Evolutionary conservation across 2,329 filamentous ascomycete species (phyloP).

Genomic region (Coleophoma eucalyptorum): DNA sequence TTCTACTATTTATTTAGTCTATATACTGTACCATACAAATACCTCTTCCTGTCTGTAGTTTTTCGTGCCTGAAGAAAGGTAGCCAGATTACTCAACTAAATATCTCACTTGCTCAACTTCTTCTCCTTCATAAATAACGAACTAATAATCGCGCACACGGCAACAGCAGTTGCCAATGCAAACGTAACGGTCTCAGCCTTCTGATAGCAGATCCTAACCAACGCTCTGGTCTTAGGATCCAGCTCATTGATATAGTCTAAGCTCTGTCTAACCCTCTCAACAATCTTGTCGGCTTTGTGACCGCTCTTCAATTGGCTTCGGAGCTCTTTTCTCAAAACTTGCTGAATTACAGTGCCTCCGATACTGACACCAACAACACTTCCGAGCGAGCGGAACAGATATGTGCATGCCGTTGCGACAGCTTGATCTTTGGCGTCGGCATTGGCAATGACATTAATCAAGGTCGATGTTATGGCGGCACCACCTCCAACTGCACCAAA

Average conservation of each 20-base stretch:
- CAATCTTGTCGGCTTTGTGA: constrained; percentile 60
- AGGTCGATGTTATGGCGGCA: constrained; percentile 64
- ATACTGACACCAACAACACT: constrained; percentile 65
- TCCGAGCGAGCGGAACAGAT: constrained; percentile 75
- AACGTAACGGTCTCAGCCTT: constrained; percentile 37
- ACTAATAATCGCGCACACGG: constrained; percentile 33
- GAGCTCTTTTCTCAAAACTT: constrained; percentile 57
- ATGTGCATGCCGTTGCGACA: constrained; percentile 73
- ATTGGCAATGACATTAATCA: constrained; percentile 71
- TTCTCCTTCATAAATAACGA: constrained; percentile 54
- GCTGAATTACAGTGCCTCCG: constrained; percentile 66
- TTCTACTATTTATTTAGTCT: no score
- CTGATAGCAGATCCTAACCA: constrained; percentile 67
- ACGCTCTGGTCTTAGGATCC: constrained; percentile 50
- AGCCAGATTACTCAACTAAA: no score
- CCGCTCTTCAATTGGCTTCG: constrained; percentile 48
- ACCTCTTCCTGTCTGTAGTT: no score
- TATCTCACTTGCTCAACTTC: constrained; percentile 32
- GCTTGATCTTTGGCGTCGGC: constrained; percentile 64
- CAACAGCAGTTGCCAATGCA: constrained; percentile 32
- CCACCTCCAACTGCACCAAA: constrained; percentile 46
- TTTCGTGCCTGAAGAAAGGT: no score
- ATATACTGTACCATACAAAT: no score
- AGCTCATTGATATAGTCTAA: constrained; percentile 65
- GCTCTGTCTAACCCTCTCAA: constrained; percentile 65